phyloP scores from a whole-genome alignment of 148 eudicot genomes.

The Amaranthus hypochondriacus region DNA sequence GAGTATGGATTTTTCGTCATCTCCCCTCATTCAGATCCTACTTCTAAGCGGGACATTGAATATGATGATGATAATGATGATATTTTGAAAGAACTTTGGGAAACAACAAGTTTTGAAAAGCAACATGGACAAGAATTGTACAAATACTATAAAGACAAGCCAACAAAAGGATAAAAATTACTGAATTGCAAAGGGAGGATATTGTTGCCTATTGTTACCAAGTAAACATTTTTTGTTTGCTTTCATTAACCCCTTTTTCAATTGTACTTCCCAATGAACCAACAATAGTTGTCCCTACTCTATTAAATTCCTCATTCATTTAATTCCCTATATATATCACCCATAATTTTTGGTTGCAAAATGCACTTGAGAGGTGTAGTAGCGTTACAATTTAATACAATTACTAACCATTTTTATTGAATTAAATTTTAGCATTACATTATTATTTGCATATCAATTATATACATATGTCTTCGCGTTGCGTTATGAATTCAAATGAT shows the following conservation, averaged over 20 bases:
- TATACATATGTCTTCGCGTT: slow-evolving; percentile 2
- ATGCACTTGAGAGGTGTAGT: slow-evolving; percentile 6
- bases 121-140: background rate
- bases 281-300: slow-evolving; percentile 1
- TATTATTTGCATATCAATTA: background rate
- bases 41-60: too few species aligned
- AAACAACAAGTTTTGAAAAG: slow-evolving; percentile 16
- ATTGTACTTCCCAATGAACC: slow-evolving; percentile 12
- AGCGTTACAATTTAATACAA: background rate
- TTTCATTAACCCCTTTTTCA: background rate
- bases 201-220: slow-evolving; percentile 20
- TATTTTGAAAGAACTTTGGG: slow-evolving; percentile 4
- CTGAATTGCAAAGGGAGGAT: slow-evolving; percentile 8
- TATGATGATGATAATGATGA: too few species aligned
- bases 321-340: slow-evolving; percentile 16
- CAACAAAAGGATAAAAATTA: slow-evolving; percentile 6
- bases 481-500: slow-evolving; percentile 26
- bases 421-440: background rate
- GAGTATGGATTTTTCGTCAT: too few species aligned
- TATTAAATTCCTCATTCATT: background rate
- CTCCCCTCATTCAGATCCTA: too few species aligned
- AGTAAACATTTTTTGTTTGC: slow-evolving; percentile 19
- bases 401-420: background rate
- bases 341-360: slow-evolving; percentile 12
- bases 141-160: background rate